Evolutionary conservation across 148 eudicot genomes (phyloP), one percentile per base, ranked within the genome.

Genomic region (Nepenthes gracilis): DNA sequence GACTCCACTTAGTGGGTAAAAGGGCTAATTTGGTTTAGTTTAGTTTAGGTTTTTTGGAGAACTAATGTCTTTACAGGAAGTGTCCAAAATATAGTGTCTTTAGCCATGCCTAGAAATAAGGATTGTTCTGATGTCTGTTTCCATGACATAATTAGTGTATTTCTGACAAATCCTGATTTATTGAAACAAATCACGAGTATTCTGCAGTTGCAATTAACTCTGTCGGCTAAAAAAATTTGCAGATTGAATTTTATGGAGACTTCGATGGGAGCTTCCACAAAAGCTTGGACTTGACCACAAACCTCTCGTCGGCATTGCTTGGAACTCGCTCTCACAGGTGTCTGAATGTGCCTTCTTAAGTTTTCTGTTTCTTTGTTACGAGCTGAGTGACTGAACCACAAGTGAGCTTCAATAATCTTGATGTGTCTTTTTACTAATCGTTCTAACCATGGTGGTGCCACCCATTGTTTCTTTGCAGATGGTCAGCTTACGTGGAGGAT

Each of bases 401-500:
- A 2, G 6, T 10, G 15, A 11, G 53, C 11, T 49, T 59, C 23
- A 23, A 23, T 23, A 23, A 23, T 23, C 50, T 12, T 47, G 6
- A 12, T 12, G 45, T 60, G 36, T 35, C 43, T 35, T 50, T 7
- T 61, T 15, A 34, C 48, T 2, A 49, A 9, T 2, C 2, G 14
- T 9, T 9, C 53, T 49, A 2, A 49, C 11, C 2, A 2, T 11
- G 4, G 12, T n/a, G 11, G 7, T 49, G n/a, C 15, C 48, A 23
- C 11, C 34, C 43, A 54, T 52, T 55, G 10, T 47, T 68, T 4
- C 45, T 6, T 23, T 10, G 55, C 62, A 91, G 97, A 67, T 92
- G 94, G 98, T 92, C 98, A 12, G 98, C 94, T 10, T 88, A 75
- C 62, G 98, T 88, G 58, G 98, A 78, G 32, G 94, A 92, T 71